Evolutionary conservation across 257 asterid species (phyloP).

Genomic region (Scutellaria galericulata): DNA sequence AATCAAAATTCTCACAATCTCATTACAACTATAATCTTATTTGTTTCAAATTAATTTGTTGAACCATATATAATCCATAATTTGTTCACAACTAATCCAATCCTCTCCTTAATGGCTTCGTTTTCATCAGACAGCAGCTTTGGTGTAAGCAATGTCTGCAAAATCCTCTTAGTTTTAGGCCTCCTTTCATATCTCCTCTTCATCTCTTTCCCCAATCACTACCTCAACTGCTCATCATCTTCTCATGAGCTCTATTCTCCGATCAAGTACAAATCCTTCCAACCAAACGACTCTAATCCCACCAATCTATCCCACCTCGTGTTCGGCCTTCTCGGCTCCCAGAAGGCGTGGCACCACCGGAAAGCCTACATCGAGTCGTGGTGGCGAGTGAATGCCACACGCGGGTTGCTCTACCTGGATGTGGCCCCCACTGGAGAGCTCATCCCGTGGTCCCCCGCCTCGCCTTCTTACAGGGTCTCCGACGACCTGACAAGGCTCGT

Average conservation of each 20-base stretch:
- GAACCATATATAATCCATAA: too few species aligned
- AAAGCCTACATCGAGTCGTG: constrained; percentile 61
- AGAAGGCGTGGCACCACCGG: constrained; percentile 50
- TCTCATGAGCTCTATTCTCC: not conserved
- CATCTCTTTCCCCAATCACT: not conserved
- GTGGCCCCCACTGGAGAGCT: constrained; percentile 43
- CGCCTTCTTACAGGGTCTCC: constrained; percentile 59
- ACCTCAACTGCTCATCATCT: not conserved
- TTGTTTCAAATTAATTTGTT: too few species aligned
- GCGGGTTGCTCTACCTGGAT: constrained; percentile 57
- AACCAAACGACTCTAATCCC: not conserved
- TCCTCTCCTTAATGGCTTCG: not conserved
- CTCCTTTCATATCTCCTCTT: not conserved
- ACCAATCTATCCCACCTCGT: constrained; percentile 58
- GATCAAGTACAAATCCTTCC: not conserved
- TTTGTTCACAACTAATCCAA: too few species aligned
- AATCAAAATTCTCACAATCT: too few species aligned
- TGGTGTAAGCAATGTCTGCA: not conserved
- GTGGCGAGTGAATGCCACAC: constrained; percentile 58
- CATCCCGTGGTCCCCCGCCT: constrained; percentile 59
- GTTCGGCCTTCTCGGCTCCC: constrained; percentile 66
- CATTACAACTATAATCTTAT: too few species aligned
- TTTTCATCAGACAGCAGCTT: not conserved
- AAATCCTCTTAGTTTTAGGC: not conserved
- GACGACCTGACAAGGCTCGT: constrained; percentile 40